phyloP scores from a whole-genome alignment of 768 basidiomycete genomes.

The Russula vinacea region DNA sequence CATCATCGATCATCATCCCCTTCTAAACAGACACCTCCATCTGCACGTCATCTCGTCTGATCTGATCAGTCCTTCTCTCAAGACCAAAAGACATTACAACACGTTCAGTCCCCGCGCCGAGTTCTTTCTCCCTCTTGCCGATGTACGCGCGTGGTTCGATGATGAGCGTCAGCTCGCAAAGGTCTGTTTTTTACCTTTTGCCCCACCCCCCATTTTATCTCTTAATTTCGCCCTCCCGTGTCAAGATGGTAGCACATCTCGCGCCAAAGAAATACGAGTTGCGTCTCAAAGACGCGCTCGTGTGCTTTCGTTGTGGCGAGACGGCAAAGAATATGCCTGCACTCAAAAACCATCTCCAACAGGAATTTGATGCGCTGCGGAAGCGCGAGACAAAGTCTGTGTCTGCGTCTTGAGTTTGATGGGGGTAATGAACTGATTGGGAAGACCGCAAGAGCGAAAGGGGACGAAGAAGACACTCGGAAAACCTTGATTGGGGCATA shows the following conservation, averaged over 20 bases:
- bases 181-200: slow-evolving; percentile 39
- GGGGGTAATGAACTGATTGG: background rate
- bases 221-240: slow-evolving; percentile 32
- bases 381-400: slow-evolving; percentile 5
- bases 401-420: background rate
- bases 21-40: slow-evolving; percentile 62
- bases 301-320: slow-evolving; percentile 67
- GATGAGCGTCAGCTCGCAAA: slow-evolving; percentile 46
- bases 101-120: slow-evolving; percentile 82
- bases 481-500: slow-evolving; percentile 2
- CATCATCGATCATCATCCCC: too few relatives aligned
- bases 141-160: slow-evolving; percentile 74
- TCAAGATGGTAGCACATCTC: slow-evolving; percentile 48
- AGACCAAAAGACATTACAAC: slow-evolving; percentile 89
- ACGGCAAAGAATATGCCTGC: slow-evolving; percentile 67
- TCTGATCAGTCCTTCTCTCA: slow-evolving; percentile 63
- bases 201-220: background rate
- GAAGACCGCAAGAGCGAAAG: background rate
- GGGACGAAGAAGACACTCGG: background rate
- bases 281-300: slow-evolving; percentile 62
- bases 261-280: slow-evolving; percentile 55
- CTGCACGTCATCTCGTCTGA: slow-evolving; percentile 85
- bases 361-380: slow-evolving; percentile 54
- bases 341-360: slow-evolving; percentile 71
- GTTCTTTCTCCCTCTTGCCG: slow-evolving; percentile 75